These are phyloP conservation scores for Colletotrichum sp. DNA, from an alignment of 2,329 filamentous ascomycete genomes.

Conservation along the genomic window DNA sequence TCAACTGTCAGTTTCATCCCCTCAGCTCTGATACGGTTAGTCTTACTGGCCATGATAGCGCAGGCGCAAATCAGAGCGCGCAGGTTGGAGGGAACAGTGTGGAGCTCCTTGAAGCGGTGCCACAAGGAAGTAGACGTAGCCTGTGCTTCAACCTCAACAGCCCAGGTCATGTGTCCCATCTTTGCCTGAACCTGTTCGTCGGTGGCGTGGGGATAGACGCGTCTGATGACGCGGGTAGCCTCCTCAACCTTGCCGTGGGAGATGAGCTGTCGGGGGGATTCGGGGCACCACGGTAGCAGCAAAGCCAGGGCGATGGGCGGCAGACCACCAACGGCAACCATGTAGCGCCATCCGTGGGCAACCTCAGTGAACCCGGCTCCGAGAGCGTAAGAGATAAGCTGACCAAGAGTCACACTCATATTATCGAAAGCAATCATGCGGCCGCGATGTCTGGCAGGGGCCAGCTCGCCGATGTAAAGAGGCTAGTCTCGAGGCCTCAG, in stretches of 20 bases:
- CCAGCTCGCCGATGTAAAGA: slow-evolving; percentile 54
- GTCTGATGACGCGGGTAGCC: slow-evolving; percentile 41
- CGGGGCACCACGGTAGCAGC: slow-evolving; percentile 53
- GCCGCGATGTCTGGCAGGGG: slow-evolving; percentile 54
- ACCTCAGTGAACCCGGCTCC: slow-evolving; percentile 45
- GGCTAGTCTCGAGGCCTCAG: slow-evolving; percentile 15
- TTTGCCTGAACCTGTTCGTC: slow-evolving; percentile 48
- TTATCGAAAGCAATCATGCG: slow-evolving; percentile 55
- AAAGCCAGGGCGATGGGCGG: slow-evolving; percentile 48
- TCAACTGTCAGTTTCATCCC: not conserved
- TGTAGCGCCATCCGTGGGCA: slow-evolving; percentile 53
- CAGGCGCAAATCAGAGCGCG: slow-evolving; percentile 52
- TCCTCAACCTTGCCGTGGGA: slow-evolving; percentile 44
- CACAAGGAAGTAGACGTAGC: slow-evolving; percentile 44
- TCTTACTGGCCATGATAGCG: slow-evolving; percentile 50
- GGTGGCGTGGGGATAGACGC: slow-evolving; percentile 47
- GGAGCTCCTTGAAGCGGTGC: slow-evolving; percentile 51
- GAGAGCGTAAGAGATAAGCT: slow-evolving; percentile 45
- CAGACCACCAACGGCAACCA: slow-evolving; percentile 53
- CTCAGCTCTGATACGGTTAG: not conserved
- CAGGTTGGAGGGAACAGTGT: slow-evolving; percentile 46
- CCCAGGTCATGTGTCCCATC: slow-evolving; percentile 47
- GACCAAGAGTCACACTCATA: slow-evolving; percentile 48
- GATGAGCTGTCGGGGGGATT: slow-evolving; percentile 53
- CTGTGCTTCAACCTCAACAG: slow-evolving; percentile 37